Base-by-base conservation (phyloP, 1,139 yeast species). In the Diutina mesorugosa region DNA sequence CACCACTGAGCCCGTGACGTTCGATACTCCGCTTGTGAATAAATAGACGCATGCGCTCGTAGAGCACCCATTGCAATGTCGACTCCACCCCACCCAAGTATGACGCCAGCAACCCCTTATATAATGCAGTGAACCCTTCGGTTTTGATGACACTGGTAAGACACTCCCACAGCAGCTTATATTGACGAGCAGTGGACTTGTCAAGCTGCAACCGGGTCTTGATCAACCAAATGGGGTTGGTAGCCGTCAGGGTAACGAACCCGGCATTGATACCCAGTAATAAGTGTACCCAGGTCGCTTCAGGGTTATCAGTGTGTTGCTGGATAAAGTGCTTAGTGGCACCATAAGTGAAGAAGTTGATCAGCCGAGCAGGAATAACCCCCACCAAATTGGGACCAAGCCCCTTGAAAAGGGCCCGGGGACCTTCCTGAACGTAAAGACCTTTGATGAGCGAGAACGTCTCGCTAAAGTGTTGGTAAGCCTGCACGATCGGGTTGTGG, bases 171-270 rank as follows among this genome's bases (percentile, higher is more conserved):
- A 97, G 88, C 69, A 87, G 91, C 59, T 79, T 85, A 69, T 91
- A 93, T 61, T 79, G 78, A 60, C 84, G 82, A 14, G 79, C 78
- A 55, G 79, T 77, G 18, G 81, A 71, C 67, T 85, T 87, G 68
- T 93, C 99, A 58, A 95, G 77, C 66, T 95, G 99, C 55, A 95
- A 78, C 65, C 99, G 79, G 0, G 99, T 95, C 69, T 95, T 95
- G 59, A 95, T 86, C 61, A 95, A 76, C 99, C 99, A 95, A 58
- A 95, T 95, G n/a, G 99, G 99, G 67, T 95, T 95, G 0, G 99
- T 95, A n/a, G 95, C 96, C 0, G 99, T 93, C 4, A 97, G 87
- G 0, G 99, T 95, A 26, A 87, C 95, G 67, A 93, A 77, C 2
- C 99, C 99, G 0, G 99, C 99, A 64, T 80, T 80, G 1, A 93